Conservation (phyloP, 2,329 filamentous ascomycete genomes). For the Fusarium torulosum region DNA sequence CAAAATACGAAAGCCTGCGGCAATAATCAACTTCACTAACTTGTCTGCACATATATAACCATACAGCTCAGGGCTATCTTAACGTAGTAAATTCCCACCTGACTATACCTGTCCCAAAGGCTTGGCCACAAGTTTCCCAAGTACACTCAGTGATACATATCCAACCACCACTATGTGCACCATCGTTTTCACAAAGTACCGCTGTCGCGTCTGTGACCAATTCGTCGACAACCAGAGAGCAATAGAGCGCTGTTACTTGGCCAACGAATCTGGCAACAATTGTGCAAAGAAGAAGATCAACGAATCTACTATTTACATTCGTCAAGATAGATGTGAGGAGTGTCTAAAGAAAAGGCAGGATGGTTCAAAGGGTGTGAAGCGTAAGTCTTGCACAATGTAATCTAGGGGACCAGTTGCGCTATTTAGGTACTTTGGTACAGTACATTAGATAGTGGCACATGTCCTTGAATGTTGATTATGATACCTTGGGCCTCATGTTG, state of each 20-base stretch:
- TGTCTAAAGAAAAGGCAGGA: conserved; percentile 2
- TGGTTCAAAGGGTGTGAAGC: neutral
- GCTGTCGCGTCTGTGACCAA: neutral
- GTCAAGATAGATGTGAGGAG: neutral
- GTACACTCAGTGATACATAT: neutral
- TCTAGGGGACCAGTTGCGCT: neutral
- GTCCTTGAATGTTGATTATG: neutral
- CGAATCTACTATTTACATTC: neutral
- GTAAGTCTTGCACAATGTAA: neutral
- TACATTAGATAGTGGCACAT: neutral
- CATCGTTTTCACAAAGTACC: conserved; percentile 6
- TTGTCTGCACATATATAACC: neutral
- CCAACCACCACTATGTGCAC: neutral
- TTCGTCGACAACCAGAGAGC: neutral
- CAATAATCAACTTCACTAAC: neutral
- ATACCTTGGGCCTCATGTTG: neutral
- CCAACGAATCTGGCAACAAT: neutral
- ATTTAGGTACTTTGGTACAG: neutral
- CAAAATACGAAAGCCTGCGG: neutral
- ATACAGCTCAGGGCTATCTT: neutral
- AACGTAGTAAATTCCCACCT: neutral
- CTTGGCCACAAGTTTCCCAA: too few relatives aligned
- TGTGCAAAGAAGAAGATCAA: neutral
- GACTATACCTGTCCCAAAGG: neutral
- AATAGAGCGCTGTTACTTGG: neutral